These are phyloP conservation scores for Nyssa sinensis DNA, from an alignment of 148 eudicot genomes.

Conservation along the genomic window DNA sequence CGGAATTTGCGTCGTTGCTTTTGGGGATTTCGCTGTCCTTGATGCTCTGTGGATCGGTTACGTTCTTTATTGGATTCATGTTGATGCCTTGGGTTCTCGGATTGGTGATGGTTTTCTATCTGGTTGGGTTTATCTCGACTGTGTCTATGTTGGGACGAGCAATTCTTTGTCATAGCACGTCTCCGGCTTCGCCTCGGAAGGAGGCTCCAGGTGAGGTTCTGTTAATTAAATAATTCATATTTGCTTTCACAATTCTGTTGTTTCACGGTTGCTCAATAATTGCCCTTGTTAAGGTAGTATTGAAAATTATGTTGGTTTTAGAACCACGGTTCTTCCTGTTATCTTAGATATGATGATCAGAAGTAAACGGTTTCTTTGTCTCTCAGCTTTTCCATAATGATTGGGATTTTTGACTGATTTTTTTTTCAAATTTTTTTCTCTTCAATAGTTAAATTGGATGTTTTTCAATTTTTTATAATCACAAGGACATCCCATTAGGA, in stretches of 20 bases:
- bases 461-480: too few relatives aligned
- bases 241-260: neutral
- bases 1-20: conserved; percentile 91
- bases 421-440: neutral
- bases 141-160: conserved; percentile 67
- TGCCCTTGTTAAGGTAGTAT: neutral
- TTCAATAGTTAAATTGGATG: too few relatives aligned
- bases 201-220: conserved; percentile 48
- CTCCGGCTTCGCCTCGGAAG: conserved; percentile 51
- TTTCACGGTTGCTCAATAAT: too few relatives aligned
- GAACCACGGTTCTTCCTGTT: neutral
- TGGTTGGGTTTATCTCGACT: conserved; percentile 72
- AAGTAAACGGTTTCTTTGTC: neutral
- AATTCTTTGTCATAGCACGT: conserved; percentile 47
- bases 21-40: conserved; percentile 75
- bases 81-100: conserved; percentile 97
- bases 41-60: conserved; percentile 97
- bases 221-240: neutral
- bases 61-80: conserved; percentile 87
- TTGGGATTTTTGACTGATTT: too few relatives aligned
- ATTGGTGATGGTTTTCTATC: conserved; percentile 71
- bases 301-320: neutral
- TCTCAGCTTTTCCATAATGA: too few relatives aligned
- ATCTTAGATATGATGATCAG: neutral
- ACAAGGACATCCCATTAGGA: too few relatives aligned